Conservation (phyloP, 768 basidiomycete genomes). For the Serendipita sp. region DNA sequence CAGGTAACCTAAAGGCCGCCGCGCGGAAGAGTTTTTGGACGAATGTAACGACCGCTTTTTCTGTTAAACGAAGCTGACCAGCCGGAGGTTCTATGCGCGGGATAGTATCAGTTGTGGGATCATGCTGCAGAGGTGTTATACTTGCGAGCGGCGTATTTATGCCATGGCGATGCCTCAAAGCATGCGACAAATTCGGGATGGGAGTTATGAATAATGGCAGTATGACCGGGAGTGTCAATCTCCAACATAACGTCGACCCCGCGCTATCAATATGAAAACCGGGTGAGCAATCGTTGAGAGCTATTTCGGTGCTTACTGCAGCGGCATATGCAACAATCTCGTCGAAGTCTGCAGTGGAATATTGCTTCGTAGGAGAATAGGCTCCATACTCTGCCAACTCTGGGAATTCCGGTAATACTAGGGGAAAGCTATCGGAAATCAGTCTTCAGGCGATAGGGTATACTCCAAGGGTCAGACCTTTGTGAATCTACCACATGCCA, state of each 20-base stretch:
- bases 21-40: constrained; percentile 36
- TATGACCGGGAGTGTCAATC: constrained; percentile 77
- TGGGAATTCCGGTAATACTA: constrained; percentile 38
- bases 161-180: constrained; percentile 22
- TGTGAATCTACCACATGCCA: constrained; percentile 80
- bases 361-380: constrained; percentile 41
- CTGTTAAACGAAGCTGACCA: constrained; percentile 65
- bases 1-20: constrained; percentile 32
- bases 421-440: constrained; percentile 41
- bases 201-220: constrained; percentile 41
- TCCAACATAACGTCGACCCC: constrained; percentile 68
- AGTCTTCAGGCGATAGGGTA: background rate
- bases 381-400: constrained; percentile 41
- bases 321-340: constrained; percentile 53
- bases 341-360: constrained; percentile 39
- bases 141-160: constrained; percentile 38
- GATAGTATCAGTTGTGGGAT: background rate
- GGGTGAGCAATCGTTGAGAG: background rate
- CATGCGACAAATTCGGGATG: constrained; percentile 70
- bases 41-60: constrained; percentile 43
- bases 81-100: constrained; percentile 45
- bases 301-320: constrained; percentile 31
- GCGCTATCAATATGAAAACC: constrained; percentile 24
- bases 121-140: background rate
- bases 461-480: constrained; percentile 9